A percentile compares a stretch with the other conserved stretches of the same genome.
phyloP scores from a whole-genome alignment of 805 yeast genomes.

The Candida rishiriensis region DNA sequence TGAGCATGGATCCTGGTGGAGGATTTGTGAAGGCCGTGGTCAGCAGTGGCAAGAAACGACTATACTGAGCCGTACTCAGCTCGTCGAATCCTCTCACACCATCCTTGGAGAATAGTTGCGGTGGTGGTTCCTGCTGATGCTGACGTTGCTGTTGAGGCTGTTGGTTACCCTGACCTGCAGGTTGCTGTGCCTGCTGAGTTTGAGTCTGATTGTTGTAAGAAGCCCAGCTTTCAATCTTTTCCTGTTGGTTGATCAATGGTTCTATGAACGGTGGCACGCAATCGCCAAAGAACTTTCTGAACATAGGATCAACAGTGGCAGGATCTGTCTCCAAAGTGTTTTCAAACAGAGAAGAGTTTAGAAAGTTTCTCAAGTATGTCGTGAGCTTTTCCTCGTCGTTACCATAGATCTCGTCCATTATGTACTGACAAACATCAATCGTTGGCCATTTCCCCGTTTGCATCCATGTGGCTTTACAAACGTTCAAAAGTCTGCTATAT shows the following conservation, averaged over 20 bases:
- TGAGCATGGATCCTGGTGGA: too few relatives aligned
- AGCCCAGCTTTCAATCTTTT: background rate
- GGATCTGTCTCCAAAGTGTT: background rate
- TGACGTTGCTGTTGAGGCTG: too few relatives aligned
- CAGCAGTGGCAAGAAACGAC: too few relatives aligned
- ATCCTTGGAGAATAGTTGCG: too few relatives aligned
- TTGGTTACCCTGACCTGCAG: too few relatives aligned
- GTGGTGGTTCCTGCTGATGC: too few relatives aligned
- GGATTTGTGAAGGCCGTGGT: too few relatives aligned
- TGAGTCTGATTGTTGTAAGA: too few relatives aligned
- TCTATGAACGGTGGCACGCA: constrained; percentile 1
- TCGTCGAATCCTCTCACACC: too few relatives aligned
- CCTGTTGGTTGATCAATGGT: background rate
- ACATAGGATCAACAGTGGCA: background rate
- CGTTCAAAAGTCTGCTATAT: background rate
- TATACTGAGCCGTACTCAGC: too few relatives aligned
- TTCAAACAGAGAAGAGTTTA: background rate
- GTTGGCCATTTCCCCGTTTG: background rate
- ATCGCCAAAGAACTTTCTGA: background rate
- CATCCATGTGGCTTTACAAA: background rate
- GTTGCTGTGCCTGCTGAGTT: too few relatives aligned
- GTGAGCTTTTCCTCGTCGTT: background rate
- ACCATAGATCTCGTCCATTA: constrained; percentile 1
- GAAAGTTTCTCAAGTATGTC: background rate
- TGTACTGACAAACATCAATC: background rate